A percentile compares a stretch with the other conserved stretches of the same genome.
These are phyloP conservation scores for Sarocladium strictum DNA, from an alignment of 2,329 filamentous ascomycete genomes.

Conservation along the genomic window DNA sequence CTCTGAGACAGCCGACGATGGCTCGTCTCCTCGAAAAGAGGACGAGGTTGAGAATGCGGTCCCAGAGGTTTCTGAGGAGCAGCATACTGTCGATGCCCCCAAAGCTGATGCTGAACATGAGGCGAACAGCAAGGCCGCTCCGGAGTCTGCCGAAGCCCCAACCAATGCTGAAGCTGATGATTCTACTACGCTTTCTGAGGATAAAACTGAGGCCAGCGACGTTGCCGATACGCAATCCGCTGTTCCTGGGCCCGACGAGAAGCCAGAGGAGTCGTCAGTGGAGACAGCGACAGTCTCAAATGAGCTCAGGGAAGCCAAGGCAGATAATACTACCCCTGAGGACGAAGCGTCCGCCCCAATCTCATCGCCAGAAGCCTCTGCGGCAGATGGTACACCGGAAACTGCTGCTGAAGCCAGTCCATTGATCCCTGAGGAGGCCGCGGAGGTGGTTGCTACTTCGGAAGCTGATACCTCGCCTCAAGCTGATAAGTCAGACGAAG, in stretches of 20 bases:
- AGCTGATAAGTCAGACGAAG: too few relatives aligned
- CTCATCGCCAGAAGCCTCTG: not conserved
- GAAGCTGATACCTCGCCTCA: not conserved
- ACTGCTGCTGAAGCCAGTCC: not conserved
- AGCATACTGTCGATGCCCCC: too few relatives aligned
- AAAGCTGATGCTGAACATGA: not conserved
- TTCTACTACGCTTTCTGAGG: not conserved
- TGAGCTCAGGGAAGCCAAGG: conserved; percentile 7
- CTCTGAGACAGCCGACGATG: conserved; percentile 13
- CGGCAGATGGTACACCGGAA: conserved; percentile 8
- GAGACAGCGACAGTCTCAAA: not conserved
- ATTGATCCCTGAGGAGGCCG: not conserved
- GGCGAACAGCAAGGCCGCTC: not conserved
- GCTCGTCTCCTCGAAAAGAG: conserved; percentile 7
- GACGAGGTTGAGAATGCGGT: too few relatives aligned
- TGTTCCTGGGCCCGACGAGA: not conserved
- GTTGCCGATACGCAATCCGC: conserved; percentile 4
- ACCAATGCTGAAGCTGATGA: not conserved
- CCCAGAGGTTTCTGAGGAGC: too few relatives aligned
- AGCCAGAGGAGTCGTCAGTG: conserved; percentile 7
- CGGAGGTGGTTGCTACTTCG: not conserved
- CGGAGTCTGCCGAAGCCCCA: not conserved
- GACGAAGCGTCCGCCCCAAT: conserved; percentile 12
- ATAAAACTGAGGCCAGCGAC: not conserved
- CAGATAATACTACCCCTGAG: conserved; percentile 15